Evolutionary conservation across 2,329 filamentous ascomycete genomes (phyloP), one percentile per base, ranked within the genome.

Genomic region (Penicillium freii): DNA sequence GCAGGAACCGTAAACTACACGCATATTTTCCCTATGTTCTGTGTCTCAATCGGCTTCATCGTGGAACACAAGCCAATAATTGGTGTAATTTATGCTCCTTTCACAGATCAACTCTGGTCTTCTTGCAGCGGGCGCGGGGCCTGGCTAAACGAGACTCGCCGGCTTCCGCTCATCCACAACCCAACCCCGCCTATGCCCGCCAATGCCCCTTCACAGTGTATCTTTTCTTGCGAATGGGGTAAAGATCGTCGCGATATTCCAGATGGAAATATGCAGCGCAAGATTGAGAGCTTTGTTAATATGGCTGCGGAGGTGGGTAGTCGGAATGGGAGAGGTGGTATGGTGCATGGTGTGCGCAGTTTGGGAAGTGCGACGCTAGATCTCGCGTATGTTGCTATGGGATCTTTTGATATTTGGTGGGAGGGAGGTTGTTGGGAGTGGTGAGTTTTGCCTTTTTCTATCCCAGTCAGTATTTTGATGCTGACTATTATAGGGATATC

Each of bases 381-480:
- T 71, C 73, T 92, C 48, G 88, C 88, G 0, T 92, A 91, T 70
- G 84, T 85, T 10, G 89, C 89, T 13, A 89, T 89, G 82, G 89
- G 89, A 0, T 80, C 85, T 0, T 87, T 91, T 63, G 89, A 92
- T 73, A 90, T 91, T 11, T 91, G 89, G 88, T 92, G 88, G 88
- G 88, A 92, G 69, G 89, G 88, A 3, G 88, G 88, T 0, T 91
- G 88, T 67, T 91, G 88, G 88, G 89, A 91, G 73, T 92, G 89
- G 86, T 87, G 66, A 62, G 80, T 71, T 42, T 25, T 21, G 10
- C 8, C 46, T 53, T 27, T 33, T 43, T 34, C 33, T 17, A 13
- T 34, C 2, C 27, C 36, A 6, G 27, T 46, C 7, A 44, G 6
- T 46, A 39, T 10, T 8, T 8, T 19, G 13, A 6, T 21, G 36